A percentile compares a stretch with the other conserved stretches of the same genome.
Evolutionary conservation across 129 eudicot species (phyloP).

Genomic region (Calendula officinalis): DNA sequence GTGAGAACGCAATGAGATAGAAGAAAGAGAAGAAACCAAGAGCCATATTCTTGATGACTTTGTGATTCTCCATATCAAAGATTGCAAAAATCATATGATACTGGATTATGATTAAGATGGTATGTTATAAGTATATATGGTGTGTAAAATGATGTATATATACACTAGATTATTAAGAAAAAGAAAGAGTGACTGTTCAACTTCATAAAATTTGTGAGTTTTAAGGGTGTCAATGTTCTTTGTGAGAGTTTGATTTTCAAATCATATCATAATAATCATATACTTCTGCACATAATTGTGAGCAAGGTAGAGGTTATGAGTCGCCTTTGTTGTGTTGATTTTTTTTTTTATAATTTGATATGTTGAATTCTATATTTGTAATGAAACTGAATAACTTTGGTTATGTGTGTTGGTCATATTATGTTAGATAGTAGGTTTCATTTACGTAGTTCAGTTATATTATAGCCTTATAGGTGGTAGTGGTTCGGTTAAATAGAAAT

Average conservation of each 20-base stretch:
- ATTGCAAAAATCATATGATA: neutral
- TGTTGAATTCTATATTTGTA: neutral
- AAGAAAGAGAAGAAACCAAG: conserved; percentile 37
- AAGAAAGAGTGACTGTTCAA: conserved; percentile 26
- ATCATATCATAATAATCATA: neutral
- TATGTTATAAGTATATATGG: conserved; percentile 23
- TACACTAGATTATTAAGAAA: conserved; percentile 7
- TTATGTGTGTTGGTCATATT: conserved; percentile 5
- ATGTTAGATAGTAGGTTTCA: neutral
- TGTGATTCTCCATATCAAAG: conserved; percentile 25
- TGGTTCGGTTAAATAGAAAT: neutral
- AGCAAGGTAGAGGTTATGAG: conserved; percentile 32
- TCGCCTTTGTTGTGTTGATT: neutral
- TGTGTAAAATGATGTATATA: conserved; percentile 22
- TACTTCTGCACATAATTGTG: conserved; percentile 10
- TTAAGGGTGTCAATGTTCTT: conserved; percentile 31
- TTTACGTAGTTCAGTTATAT: neutral
- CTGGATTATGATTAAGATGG: conserved; percentile 9
- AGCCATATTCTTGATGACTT: conserved; percentile 22
- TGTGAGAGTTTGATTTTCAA: conserved; percentile 28
- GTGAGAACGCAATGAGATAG: conserved; percentile 44
- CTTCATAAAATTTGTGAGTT: conserved; percentile 14
- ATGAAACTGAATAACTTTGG: neutral
- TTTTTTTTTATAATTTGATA: neutral
- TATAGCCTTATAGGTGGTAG: neutral